phyloP scores from a whole-genome alignment of 345 rosid genomes.

The Eutrema heterophyllum region DNA sequence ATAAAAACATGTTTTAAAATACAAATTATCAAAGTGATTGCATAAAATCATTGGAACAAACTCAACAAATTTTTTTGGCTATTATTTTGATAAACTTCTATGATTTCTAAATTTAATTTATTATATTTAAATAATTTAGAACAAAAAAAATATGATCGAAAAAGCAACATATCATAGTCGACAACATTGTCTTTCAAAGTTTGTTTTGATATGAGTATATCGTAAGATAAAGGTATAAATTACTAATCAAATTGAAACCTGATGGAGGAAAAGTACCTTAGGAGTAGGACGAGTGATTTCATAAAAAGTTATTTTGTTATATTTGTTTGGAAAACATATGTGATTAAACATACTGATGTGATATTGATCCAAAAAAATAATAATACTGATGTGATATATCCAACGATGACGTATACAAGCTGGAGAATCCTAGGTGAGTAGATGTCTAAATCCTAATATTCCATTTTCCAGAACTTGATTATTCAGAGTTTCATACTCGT shows the following conservation, averaged over 20 bases:
- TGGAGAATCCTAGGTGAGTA: constrained; percentile 18
- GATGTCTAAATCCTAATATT: not conserved
- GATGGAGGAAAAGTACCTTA: not conserved
- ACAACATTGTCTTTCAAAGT: not conserved
- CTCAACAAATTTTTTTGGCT: too few species aligned
- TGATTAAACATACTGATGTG: not conserved
- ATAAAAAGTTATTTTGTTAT: not conserved
- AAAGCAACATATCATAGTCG: not conserved
- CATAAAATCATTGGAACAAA: too few species aligned
- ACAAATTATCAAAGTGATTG: not conserved
- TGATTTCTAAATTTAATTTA: not conserved
- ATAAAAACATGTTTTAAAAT: not conserved
- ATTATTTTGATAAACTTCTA: not conserved
- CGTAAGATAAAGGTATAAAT: not conserved
- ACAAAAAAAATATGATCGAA: not conserved
- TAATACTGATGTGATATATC: not conserved
- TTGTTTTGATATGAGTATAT: too few species aligned
- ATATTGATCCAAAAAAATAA: not conserved
- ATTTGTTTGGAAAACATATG: not conserved
- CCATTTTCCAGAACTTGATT: not conserved
- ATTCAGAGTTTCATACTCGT: not conserved
- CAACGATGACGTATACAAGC: not conserved
- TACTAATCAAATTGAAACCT: not conserved
- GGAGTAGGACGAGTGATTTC: not conserved
- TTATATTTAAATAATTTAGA: not conserved